phyloP scores from a whole-genome alignment of 305 asterid genomes.

The Rubia peregrina region DNA sequence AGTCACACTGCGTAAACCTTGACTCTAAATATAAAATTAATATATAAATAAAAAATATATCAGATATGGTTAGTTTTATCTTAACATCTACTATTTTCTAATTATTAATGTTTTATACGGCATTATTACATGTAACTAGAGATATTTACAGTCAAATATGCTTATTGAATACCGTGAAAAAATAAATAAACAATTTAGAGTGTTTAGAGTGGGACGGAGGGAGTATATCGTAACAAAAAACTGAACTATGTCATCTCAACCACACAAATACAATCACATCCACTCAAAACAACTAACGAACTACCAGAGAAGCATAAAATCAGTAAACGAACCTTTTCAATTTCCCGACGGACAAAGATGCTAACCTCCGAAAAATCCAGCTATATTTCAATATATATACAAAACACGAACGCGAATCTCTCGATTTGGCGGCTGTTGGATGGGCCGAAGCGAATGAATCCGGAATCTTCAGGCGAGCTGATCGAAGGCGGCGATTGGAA shows the following conservation, averaged over 20 bases:
- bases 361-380: conserved; percentile 8
- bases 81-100: no score
- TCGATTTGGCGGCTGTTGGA: conserved; percentile 13
- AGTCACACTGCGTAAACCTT: no score
- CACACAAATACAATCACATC: neutral
- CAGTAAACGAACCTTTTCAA: conserved; percentile 21
- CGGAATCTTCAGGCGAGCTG: neutral
- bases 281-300: neutral
- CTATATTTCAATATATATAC: neutral
- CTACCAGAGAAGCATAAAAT: neutral
- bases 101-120: no score
- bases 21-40: no score
- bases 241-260: neutral
- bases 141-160: no score
- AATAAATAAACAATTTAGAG: no score
- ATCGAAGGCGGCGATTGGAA: neutral
- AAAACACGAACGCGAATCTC: neutral
- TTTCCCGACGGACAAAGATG: neutral
- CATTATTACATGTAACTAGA: no score
- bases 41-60: no score
- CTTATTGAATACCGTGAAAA: no score
- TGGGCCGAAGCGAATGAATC: conserved; percentile 15
- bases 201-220: no score
- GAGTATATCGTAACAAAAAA: no score
- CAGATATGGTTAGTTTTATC: no score